phyloP scores from a whole-genome alignment of 2,329 filamentous ascomycete species.

The Verticillium longisporum region DNA sequence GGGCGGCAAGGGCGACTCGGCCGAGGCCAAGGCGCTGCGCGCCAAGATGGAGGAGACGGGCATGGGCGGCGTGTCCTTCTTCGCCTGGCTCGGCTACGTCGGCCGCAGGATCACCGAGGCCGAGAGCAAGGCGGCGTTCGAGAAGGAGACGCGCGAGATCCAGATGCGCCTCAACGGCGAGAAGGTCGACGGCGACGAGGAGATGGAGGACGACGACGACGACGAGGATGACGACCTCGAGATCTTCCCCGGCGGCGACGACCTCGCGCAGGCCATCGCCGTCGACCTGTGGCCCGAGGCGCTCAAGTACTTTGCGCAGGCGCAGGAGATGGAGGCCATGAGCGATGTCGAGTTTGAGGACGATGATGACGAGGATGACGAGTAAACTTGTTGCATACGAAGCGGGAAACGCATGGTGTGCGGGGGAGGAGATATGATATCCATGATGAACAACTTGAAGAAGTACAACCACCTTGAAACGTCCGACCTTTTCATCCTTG shows the following conservation, averaged over 20 bases:
- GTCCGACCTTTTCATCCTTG: too few species aligned
- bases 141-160: conserved; percentile 54
- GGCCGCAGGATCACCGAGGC: conserved; percentile 64
- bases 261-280: conserved; percentile 70
- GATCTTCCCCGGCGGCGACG: conserved; percentile 82
- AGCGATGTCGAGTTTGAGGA: conserved; percentile 61
- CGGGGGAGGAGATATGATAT: background rate
- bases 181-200: conserved; percentile 36
- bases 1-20: conserved; percentile 30
- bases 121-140: conserved; percentile 57
- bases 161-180: conserved; percentile 42
- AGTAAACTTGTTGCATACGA: background rate
- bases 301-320: conserved; percentile 80
- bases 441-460: background rate
- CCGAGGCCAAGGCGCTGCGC: conserved; percentile 42
- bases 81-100: conserved; percentile 80
- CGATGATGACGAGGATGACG: conserved; percentile 41
- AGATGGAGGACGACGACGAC: conserved; percentile 55
- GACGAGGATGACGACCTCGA: conserved; percentile 65
- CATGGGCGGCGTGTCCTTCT: conserved; percentile 70
- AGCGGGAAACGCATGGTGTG: background rate
- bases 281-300: conserved; percentile 88
- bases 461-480: too few species aligned
- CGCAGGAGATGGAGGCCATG: conserved; percentile 57
- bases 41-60: conserved; percentile 53